phyloP scores from a whole-genome alignment of 495 filamentous ascomycete genomes.

The Umbilicaria muhlenbergii region DNA sequence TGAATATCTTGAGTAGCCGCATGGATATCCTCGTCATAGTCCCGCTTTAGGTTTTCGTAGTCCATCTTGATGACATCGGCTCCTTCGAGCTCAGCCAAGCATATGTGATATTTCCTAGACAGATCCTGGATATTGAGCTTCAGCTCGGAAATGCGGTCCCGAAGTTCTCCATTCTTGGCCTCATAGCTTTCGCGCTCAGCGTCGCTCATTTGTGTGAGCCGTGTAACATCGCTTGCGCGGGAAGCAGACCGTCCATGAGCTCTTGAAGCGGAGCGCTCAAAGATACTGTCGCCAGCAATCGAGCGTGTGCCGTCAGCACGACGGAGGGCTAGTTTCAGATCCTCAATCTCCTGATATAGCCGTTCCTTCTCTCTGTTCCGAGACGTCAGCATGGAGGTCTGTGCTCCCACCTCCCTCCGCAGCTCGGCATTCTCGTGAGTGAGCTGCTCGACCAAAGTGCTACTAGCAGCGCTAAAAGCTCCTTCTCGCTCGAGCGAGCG shows the following conservation, averaged over 20 bases:
- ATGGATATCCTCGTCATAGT: slow-evolving; percentile 63
- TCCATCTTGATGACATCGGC: slow-evolving; percentile 41
- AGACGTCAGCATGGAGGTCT: slow-evolving; percentile 95
- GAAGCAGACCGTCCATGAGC: slow-evolving; percentile 60
- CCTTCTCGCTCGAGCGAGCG: slow-evolving; percentile 41
- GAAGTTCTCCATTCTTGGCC: slow-evolving; percentile 61
- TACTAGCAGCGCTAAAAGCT: slow-evolving; percentile 35
- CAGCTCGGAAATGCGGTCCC: slow-evolving; percentile 70
- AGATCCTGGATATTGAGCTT: slow-evolving; percentile 76
- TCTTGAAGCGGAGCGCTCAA: slow-evolving; percentile 83
- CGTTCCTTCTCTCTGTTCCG: slow-evolving; percentile 89
- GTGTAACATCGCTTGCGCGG: slow-evolving; percentile 53
- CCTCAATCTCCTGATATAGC: slow-evolving; percentile 92
- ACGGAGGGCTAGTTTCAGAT: slow-evolving; percentile 74
- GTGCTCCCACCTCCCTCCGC: slow-evolving; percentile 79
- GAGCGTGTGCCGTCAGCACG: slow-evolving; percentile 45
- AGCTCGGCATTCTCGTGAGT: slow-evolving; percentile 88
- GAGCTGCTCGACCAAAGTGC: slow-evolving; percentile 64
- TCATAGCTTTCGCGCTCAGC: slow-evolving; percentile 76
- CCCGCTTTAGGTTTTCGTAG: slow-evolving; percentile 39
- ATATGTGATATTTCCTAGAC: slow-evolving; percentile 54
- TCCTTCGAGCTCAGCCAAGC: slow-evolving; percentile 47
- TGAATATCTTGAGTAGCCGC: slow-evolving; percentile 64
- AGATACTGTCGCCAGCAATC: slow-evolving; percentile 73
- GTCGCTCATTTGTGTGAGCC: slow-evolving; percentile 56